Base-by-base conservation (phyloP, 1,284 basidiomycete genomes). In the Puccinia horiana region DNA sequence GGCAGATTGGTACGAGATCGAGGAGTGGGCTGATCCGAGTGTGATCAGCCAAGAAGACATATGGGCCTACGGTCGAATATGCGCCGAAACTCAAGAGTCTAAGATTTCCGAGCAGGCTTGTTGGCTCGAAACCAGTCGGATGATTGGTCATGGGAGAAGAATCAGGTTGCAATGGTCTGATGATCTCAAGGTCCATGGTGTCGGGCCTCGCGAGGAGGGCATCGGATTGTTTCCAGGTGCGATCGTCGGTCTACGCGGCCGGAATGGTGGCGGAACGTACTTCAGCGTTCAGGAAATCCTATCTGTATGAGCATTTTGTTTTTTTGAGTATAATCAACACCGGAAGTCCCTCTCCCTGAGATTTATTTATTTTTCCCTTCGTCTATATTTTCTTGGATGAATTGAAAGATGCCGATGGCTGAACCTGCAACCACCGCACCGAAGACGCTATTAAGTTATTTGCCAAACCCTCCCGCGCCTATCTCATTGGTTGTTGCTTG, bases 141-240 rank as follows among this genome's bases (percentile, higher is more conserved):
- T 91, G 87, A 89, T 92, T 85, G 93, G 92, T 0, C 90, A 90
- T 35, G 94, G 94, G 6, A 89, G 88, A 47, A 88, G 94, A 12
- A 89, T 94, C 2, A 89, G 92, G 0, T 87, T 98, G 73, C 90
- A 91, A 54, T 92, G 97, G 83, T 89, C 92, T 63, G 88, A 90
- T 1, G 88, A 89, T 49, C 88, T 93, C 78, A 91, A 91, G 85
- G 89, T 96, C 4, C 90, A 91, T 69, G 92, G 92, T 29, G 91
- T 88, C 5, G 87, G 90, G 6, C 47, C 89, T 79, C 92, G 92
- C 5, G 88, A 91, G 32, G 91, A 90, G n/a, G 91, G 91, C 0
- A 88, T 92, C 29, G 92, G 93, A 0, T 86, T 99, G 44, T 99
- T 96, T 86, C 94, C 95, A 0, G 97, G 97, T 1, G 92, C 92